Evolutionary conservation across 495 filamentous ascomycete genomes (phyloP), one percentile per base, ranked within the genome.

Genomic region (Achaetomiella virescens): DNA sequence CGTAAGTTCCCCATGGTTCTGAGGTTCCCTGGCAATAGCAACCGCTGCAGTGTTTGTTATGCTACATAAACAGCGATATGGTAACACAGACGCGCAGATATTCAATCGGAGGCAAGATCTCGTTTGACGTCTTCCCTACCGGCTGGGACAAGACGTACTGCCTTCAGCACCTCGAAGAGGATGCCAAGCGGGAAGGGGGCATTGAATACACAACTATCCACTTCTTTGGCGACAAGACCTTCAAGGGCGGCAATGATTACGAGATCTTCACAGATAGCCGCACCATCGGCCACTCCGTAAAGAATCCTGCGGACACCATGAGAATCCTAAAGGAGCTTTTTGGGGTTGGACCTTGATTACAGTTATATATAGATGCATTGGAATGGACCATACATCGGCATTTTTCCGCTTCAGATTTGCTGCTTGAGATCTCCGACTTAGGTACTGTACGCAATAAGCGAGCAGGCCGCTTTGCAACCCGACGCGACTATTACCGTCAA

Each of bases 131-230:
- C 58, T 98, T 98, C 79, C 93, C 93, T 47, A 84, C 74, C 2
- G 93, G 93, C 61, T 98, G 93, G 93, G 92, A 98, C 73, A 98
- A 97, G 81, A 95, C 88, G n/a, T 98, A 92, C 77, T 96, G 92
- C 72, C 75, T 98, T 60, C 79, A 81, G 63, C 91, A 97, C 70
- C 68, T 98, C 29, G 87, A 88, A 72, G 80, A 82, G 49, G 93
- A 97, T 69, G 88, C 86, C 66, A 75, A 83, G 61, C 71, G 76
- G 59, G 73, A 77, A 6, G 81, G 78, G 54, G 89, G 88, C 37
- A 72, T 90, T 53, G 70, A 85, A 8, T 98, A 91, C 72, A 87
- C 79, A 50, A 91, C 83, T 21, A 86, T 97, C 64, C 93, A 97
- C 77, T 98, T 97, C 82, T 97, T 97, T 68, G 93, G 93, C 43